Conservation (phyloP, 2,329 filamentous ascomycete genomes). For the Diaporthe amygdali region DNA sequence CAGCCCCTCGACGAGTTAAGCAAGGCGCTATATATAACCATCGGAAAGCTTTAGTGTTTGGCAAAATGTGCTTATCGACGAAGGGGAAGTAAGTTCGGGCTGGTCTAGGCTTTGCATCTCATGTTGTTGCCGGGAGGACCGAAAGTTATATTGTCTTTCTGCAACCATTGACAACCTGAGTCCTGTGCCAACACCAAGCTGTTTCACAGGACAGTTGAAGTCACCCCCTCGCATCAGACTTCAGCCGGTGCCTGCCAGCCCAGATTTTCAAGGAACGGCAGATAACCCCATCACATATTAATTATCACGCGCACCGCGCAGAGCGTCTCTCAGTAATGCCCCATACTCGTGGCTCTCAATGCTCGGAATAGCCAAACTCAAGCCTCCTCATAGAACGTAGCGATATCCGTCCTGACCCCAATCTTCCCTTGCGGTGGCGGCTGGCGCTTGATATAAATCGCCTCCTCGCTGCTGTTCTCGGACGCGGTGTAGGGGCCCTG, state of each 20-base stretch:
- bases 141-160: neutral
- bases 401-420: constrained; percentile 15
- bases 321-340: neutral
- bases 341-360: neutral
- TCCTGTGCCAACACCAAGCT: neutral
- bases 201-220: neutral
- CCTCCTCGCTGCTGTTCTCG: constrained; percentile 17
- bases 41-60: neutral
- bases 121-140: neutral
- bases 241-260: neutral
- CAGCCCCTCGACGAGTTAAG: neutral
- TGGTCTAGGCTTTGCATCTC: neutral
- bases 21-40: neutral
- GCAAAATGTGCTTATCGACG: neutral
- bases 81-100: neutral
- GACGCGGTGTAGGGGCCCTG: neutral
- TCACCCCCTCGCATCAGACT: neutral
- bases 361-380: neutral
- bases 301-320: neutral
- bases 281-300: neutral
- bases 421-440: constrained; percentile 11
- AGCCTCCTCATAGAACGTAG: constrained; percentile 4
- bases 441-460: neutral
- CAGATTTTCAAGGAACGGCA: neutral
- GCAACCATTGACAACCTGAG: neutral